Percentiles rank a stretch among this genome's conserved stretches.
These are phyloP conservation scores for Nakazawaea siamensis DNA, from an alignment of 805 yeast genomes.

Conservation along the genomic window DNA sequence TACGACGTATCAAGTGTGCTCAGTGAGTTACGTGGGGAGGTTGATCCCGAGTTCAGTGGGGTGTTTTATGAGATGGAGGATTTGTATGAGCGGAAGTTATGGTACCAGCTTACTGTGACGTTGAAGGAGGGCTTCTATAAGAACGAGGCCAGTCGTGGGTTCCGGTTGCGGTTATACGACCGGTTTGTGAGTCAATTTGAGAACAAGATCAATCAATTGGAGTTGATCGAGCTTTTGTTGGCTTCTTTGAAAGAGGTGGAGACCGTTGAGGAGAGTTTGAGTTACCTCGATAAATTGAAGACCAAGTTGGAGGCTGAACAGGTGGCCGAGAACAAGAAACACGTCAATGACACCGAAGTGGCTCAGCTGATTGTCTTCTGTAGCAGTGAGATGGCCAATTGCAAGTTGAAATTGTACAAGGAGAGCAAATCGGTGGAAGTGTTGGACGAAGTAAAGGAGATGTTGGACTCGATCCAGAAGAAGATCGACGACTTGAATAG, in stretches of 20 bases:
- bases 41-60: constrained; percentile 56
- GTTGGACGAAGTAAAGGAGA: constrained; percentile 53
- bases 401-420: constrained; percentile 35
- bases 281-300: constrained; percentile 35
- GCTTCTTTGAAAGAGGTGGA: constrained; percentile 36
- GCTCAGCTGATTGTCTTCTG: constrained; percentile 49
- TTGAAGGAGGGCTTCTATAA: constrained; percentile 53
- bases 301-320: constrained; percentile 32
- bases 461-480: constrained; percentile 53
- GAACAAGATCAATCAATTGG: constrained; percentile 69
- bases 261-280: constrained; percentile 39
- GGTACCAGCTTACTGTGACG: constrained; percentile 85
- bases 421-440: neutral
- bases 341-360: constrained; percentile 22
- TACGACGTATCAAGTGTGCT: constrained; percentile 39
- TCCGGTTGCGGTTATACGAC: constrained; percentile 61
- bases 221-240: constrained; percentile 68
- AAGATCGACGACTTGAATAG: constrained; percentile 50
- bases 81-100: constrained; percentile 77
- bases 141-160: constrained; percentile 38
- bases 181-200: constrained; percentile 62
- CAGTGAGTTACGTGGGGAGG: constrained; percentile 55
- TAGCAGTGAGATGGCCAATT: constrained; percentile 68
- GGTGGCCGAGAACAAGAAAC: constrained; percentile 20
- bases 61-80: constrained; percentile 71